phyloP scores from a whole-genome alignment of 116 monocot species.

The Iris pallida region DNA sequence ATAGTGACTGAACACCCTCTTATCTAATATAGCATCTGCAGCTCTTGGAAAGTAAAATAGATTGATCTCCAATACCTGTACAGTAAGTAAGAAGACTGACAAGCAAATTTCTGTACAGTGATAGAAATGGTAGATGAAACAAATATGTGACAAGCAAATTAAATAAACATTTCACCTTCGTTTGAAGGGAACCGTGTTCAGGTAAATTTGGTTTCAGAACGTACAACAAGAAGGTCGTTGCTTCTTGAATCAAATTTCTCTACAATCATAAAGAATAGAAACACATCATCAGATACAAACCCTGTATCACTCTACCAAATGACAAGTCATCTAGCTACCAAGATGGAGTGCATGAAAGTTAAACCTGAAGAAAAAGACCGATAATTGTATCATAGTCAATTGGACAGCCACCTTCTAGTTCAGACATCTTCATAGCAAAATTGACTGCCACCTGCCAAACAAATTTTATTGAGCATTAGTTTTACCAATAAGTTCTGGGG shows the following conservation, averaged over 20 bases:
- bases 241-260: conserved; percentile 84
- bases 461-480: neutral
- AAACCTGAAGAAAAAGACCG: conserved; percentile 84
- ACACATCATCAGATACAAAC: neutral
- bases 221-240: conserved; percentile 81
- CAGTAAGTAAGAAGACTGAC: neutral
- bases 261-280: conserved; percentile 11
- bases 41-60: conserved; percentile 85
- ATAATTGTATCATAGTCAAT: conserved; percentile 88
- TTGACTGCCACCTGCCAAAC: conserved; percentile 75
- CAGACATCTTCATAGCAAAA: conserved; percentile 92
- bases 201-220: conserved; percentile 82
- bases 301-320: neutral
- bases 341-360: neutral
- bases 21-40: conserved; percentile 86
- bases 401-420: conserved; percentile 89
- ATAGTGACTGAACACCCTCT: conserved; percentile 90
- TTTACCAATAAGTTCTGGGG: no score
- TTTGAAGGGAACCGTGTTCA: conserved; percentile 82
- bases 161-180: conserved; percentile 40
- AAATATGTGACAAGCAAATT: neutral
- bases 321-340: neutral
- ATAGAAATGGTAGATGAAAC: neutral
- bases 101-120: no score
- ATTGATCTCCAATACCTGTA: conserved; percentile 84